phyloP scores from a whole-genome alignment of 331 rosid species.

The Malus hybrid region DNA sequence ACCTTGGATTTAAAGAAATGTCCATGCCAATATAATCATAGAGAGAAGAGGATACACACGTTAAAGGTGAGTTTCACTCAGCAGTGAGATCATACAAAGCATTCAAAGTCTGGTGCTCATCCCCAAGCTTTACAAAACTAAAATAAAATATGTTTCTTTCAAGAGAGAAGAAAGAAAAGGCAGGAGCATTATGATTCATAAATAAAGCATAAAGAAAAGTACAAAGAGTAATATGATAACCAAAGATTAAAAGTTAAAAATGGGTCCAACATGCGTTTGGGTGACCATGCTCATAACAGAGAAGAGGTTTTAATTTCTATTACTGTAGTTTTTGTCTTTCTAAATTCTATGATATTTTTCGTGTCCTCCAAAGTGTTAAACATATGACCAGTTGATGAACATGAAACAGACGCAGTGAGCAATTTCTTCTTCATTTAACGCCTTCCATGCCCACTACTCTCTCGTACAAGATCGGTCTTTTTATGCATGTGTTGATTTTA shows the following conservation, averaged over 20 bases:
- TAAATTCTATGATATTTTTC: slow-evolving; percentile 13
- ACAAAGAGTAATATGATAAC: background rate
- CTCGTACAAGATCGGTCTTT: slow-evolving; percentile 82
- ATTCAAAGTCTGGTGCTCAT: background rate
- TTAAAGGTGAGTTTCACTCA: too few species aligned
- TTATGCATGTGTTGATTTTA: slow-evolving; percentile 44
- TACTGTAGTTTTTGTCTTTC: background rate
- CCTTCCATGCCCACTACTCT: slow-evolving; percentile 98
- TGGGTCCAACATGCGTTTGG: slow-evolving; percentile 23
- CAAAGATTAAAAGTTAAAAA: slow-evolving; percentile 7
- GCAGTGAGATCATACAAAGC: background rate
- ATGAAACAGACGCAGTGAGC: slow-evolving; percentile 91
- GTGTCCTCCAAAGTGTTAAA: slow-evolving; percentile 25
- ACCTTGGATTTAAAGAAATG: too few species aligned
- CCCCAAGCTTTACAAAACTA: too few species aligned
- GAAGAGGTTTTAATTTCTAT: background rate
- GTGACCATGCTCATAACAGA: background rate
- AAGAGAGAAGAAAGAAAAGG: slow-evolving; percentile 1
- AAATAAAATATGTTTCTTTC: background rate
- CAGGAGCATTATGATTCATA: slow-evolving; percentile 16
- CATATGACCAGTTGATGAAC: slow-evolving; percentile 96
- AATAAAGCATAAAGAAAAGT: slow-evolving; percentile 12
- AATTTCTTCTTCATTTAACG: slow-evolving; percentile 74
- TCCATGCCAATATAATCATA: too few species aligned
- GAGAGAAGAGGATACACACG: too few species aligned